phyloP scores from a whole-genome alignment of 2,329 filamentous ascomycete species.

The Fusarium newnesense region DNA sequence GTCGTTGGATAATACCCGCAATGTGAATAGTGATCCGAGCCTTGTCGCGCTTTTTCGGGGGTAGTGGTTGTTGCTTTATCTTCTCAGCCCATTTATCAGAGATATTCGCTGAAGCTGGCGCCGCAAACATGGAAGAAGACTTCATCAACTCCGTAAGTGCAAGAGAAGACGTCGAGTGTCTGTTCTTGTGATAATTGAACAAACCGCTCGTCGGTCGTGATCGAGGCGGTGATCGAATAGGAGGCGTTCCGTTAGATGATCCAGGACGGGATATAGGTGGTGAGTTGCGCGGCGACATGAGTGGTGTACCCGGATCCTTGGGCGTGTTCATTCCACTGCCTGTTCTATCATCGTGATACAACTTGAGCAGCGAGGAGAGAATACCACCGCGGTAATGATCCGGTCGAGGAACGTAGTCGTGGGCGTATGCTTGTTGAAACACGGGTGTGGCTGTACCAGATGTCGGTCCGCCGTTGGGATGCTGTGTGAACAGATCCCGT shows the following conservation, averaged over 20 bases:
- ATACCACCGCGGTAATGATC: conserved; percentile 78
- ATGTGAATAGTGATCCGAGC: conserved; percentile 66
- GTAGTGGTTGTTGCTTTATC: conserved; percentile 51
- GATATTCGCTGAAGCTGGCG: conserved; percentile 57
- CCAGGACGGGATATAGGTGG: conserved; percentile 54
- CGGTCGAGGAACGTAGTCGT: conserved; percentile 72
- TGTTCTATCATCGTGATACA: conserved; percentile 66
- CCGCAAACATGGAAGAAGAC: conserved; percentile 63
- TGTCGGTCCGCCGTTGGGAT: conserved; percentile 37
- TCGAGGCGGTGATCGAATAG: conserved; percentile 43
- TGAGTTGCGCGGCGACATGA: conserved; percentile 55
- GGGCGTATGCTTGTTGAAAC: conserved; percentile 60
- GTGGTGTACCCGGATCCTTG: conserved; percentile 50
- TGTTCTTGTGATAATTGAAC: conserved; percentile 55
- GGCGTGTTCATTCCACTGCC: conserved; percentile 57
- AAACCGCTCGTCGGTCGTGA: conserved; percentile 53
- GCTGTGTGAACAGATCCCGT: conserved; percentile 47
- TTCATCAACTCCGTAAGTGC: conserved; percentile 64
- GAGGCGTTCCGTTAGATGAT: conserved; percentile 49
- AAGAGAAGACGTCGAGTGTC: conserved; percentile 55
- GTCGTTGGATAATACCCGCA: conserved; percentile 77
- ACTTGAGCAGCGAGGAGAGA: conserved; percentile 76
- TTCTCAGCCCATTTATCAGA: conserved; percentile 58
- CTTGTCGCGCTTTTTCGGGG: conserved; percentile 51
- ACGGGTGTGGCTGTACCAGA: conserved; percentile 54